Conservation (phyloP, 768 basidiomycete genomes). For the Filobasidium floriforme region DNA sequence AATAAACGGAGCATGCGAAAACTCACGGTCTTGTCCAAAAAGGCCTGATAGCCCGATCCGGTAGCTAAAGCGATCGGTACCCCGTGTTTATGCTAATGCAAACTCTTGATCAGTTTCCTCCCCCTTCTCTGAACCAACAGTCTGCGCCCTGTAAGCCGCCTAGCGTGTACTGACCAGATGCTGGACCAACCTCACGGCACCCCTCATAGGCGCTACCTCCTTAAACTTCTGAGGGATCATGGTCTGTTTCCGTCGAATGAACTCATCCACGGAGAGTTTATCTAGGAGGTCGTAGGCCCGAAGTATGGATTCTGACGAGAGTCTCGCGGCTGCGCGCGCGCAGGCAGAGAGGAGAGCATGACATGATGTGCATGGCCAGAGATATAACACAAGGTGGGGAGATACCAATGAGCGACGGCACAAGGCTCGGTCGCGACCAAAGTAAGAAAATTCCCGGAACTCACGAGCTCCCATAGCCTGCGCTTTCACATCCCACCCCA, state of each 20-base stretch:
- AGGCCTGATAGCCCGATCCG: slow-evolving; percentile 32
- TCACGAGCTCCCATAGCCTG: slow-evolving; percentile 42
- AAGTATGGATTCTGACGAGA: slow-evolving; percentile 33
- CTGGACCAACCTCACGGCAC: slow-evolving; percentile 36
- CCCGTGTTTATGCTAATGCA: slow-evolving; percentile 36
- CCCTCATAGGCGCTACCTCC: slow-evolving; percentile 37
- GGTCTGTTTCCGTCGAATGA: slow-evolving; percentile 30
- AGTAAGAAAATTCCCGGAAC: slow-evolving; percentile 3
- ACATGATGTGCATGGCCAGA: neutral
- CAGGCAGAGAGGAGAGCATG: neutral
- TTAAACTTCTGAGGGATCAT: slow-evolving; percentile 36
- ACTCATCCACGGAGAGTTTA: slow-evolving; percentile 37
- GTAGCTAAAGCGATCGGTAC: slow-evolving; percentile 42
- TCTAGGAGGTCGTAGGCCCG: slow-evolving; percentile 27
- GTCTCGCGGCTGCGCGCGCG: slow-evolving; percentile 26
- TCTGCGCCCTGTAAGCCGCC: neutral
- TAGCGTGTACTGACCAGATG: slow-evolving; percentile 32
- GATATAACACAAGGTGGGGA: too few species aligned
- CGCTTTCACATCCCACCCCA: slow-evolving; percentile 43
- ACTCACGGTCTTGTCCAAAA: slow-evolving; percentile 37
- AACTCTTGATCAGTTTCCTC: neutral
- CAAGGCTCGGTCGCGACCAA: too few species aligned
- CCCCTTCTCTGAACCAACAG: neutral
- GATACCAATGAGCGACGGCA: too few species aligned
- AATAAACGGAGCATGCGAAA: neutral